phyloP scores from a whole-genome alignment of 371 early-diverging fungal genomes.

The Coemansia sp. region DNA sequence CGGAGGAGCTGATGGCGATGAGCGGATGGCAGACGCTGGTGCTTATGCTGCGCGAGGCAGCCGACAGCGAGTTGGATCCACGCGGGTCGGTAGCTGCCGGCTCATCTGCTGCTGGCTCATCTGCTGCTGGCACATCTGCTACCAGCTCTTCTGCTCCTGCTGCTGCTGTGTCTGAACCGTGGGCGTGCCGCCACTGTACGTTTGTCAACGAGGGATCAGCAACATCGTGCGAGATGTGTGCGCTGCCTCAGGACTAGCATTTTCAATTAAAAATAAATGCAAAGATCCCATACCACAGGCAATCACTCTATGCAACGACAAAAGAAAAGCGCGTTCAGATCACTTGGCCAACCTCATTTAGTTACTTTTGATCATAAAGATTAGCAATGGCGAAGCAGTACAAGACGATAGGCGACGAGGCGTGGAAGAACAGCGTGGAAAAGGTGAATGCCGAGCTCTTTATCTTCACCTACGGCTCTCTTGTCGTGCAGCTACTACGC shows the following conservation, averaged over 20 bases:
- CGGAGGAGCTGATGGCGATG: conserved; percentile 54
- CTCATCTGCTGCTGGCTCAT: too few species aligned
- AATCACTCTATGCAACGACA: not conserved
- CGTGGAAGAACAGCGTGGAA: conserved; percentile 92
- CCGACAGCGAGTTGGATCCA: conserved; percentile 36
- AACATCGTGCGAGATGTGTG: conserved; percentile 92
- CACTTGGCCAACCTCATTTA: too few species aligned
- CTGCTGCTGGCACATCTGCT: not conserved
- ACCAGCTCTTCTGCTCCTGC: not conserved
- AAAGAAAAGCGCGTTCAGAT: not conserved
- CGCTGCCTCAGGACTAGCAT: conserved; percentile 63
- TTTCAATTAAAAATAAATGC: too few species aligned
- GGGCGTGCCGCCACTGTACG: conserved; percentile 93
- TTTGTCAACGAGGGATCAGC: conserved; percentile 71
- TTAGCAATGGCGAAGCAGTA: conserved; percentile 61
- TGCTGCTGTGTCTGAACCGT: conserved; percentile 15
- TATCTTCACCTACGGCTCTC: conserved; percentile 94
- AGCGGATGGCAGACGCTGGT: conserved; percentile 79
- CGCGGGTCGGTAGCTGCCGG: conserved; percentile 1
- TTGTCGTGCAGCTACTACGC: conserved; percentile 92
- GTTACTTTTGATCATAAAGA: not conserved
- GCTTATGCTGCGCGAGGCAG: conserved; percentile 65
- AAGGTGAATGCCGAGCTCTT: conserved; percentile 98
- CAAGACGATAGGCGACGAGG: conserved; percentile 84
- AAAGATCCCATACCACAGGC: not conserved